These are phyloP conservation scores for Trifolium subterraneum DNA, from an alignment of 306 rosid species.

Conservation along the genomic window DNA sequence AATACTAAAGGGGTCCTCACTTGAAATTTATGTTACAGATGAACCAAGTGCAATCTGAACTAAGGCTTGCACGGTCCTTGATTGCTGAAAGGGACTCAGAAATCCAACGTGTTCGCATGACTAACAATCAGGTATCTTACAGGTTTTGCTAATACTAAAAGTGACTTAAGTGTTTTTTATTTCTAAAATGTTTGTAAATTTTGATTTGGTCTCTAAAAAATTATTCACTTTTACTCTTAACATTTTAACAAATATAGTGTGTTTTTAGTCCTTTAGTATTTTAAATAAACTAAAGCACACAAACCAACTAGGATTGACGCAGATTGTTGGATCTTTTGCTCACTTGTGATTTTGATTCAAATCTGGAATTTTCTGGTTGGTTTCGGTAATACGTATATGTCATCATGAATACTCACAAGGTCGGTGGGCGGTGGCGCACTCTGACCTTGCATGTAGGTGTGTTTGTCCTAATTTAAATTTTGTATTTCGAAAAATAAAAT, in stretches of 20 bases:
- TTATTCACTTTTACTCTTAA: background rate
- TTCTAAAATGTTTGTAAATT: background rate
- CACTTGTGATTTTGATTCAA: background rate
- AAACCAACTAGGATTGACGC: background rate
- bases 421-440: too few species aligned
- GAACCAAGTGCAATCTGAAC: constrained; percentile 91
- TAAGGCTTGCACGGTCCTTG: constrained; percentile 93
- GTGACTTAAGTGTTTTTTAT: background rate
- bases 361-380: background rate
- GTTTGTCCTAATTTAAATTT: background rate
- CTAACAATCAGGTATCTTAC: constrained; percentile 80
- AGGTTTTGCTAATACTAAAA: constrained; percentile 4
- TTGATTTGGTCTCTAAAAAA: background rate
- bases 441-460: background rate
- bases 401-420: background rate
- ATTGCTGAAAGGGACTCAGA: constrained; percentile 92
- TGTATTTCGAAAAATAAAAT: background rate
- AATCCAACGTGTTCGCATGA: constrained; percentile 75
- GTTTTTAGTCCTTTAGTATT: background rate
- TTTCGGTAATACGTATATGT: background rate
- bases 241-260: background rate
- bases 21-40: constrained; percentile 56
- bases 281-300: background rate
- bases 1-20: constrained; percentile 15
- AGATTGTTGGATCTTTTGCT: background rate